Conservation (phyloP, 352 stramenopile genomes). For the Phytophthora agathidicida region DNA sequence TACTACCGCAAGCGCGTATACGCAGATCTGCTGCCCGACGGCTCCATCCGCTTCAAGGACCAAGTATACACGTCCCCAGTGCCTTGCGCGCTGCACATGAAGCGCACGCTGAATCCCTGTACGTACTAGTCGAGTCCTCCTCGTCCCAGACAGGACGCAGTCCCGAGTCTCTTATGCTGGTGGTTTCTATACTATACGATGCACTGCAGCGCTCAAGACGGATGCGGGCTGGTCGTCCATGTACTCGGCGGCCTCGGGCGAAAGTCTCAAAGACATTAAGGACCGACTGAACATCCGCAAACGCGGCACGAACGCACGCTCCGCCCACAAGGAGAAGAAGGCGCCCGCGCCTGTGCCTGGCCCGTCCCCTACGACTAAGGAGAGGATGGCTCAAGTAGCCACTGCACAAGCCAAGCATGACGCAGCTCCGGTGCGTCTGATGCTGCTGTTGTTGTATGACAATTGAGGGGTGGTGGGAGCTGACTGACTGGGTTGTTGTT, state of each 20-base stretch:
- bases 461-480: not conserved
- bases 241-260: conserved; percentile 64
- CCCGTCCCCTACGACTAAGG: conserved; percentile 35
- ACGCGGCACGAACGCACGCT: conserved; percentile 62
- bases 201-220: conserved; percentile 60
- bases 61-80: conserved; percentile 77
- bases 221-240: conserved; percentile 85
- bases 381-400: conserved; percentile 5
- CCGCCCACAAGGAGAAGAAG: conserved; percentile 68
- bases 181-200: too few relatives aligned
- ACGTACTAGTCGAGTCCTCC: conserved; percentile 9
- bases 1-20: conserved; percentile 86
- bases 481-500: not conserved
- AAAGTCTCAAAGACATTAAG: conserved; percentile 84
- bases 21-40: conserved; percentile 73
- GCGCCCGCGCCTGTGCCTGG: conserved; percentile 13
- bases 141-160: too few relatives aligned
- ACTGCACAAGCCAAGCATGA: conserved; percentile 26
- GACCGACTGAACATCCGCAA: conserved; percentile 77
- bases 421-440: conserved; percentile 32
- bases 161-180: too few relatives aligned
- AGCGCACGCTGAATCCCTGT: conserved; percentile 81
- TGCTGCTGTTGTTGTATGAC: not conserved
- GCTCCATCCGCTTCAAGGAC: conserved; percentile 82
- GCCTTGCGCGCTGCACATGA: conserved; percentile 80